Percentiles rank a stretch among this genome's conserved stretches.
Evolutionary conservation across 2,329 filamentous ascomycete species (phyloP).

Genomic region (Macroventuria anomochaeta): DNA sequence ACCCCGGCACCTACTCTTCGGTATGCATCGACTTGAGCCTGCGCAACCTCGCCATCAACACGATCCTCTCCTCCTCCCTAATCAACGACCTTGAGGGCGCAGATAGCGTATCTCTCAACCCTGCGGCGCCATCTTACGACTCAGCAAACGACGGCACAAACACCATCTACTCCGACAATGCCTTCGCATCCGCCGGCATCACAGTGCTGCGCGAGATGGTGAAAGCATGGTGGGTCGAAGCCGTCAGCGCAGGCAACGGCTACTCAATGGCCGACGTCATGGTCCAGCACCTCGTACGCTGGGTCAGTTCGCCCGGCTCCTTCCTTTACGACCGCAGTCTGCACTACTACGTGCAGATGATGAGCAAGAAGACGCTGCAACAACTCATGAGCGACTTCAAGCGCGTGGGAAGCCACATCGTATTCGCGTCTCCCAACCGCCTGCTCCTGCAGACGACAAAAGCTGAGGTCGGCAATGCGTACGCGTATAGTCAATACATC

Average conservation of each 20-base stretch:
- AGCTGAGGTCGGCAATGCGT: conserved; percentile 94
- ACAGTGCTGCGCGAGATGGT: conserved; percentile 96
- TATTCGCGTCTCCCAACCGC: conserved; percentile 92
- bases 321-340: conserved; percentile 94
- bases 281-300: conserved; percentile 95
- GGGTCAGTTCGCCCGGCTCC: conserved; percentile 85
- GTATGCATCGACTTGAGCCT: conserved; percentile 96
- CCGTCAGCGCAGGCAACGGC: conserved; percentile 73
- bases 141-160: conserved; percentile 67
- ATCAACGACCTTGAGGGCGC: conserved; percentile 95
- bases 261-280: conserved; percentile 91
- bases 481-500: conserved; percentile 96
- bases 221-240: conserved; percentile 97
- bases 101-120: conserved; percentile 85
- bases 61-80: conserved; percentile 92
- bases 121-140: conserved; percentile 68
- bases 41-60: conserved; percentile 95
- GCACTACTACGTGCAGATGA: conserved; percentile 98
- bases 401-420: conserved; percentile 89
- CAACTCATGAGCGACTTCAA: conserved; percentile 97
- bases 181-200: conserved; percentile 91
- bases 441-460: conserved; percentile 95
- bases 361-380: conserved; percentile 95
- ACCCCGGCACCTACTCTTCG: conserved; percentile 89
- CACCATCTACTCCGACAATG: conserved; percentile 81